phyloP scores from a whole-genome alignment of 768 basidiomycete species.

The Xerocomus brunneocitrinus region DNA sequence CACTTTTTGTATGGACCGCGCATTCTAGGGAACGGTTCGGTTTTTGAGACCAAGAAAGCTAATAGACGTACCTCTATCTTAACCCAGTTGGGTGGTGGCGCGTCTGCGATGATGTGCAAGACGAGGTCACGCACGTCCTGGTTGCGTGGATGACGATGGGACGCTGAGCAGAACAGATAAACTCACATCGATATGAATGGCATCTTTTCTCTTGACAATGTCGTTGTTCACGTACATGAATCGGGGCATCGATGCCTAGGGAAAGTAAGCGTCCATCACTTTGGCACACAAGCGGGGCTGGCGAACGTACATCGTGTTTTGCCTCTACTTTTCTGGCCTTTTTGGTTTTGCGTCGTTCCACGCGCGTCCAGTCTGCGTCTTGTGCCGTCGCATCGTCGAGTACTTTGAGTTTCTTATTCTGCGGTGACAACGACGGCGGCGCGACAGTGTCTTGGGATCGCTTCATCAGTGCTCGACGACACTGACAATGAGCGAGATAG shows the following conservation, averaged over 20 bases:
- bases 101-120: constrained; percentile 77
- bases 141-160: background rate
- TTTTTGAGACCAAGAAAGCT: background rate
- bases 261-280: background rate
- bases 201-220: constrained; percentile 65
- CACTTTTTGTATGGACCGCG: constrained; percentile 67
- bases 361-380: constrained; percentile 55
- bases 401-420: constrained; percentile 41
- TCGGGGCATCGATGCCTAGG: constrained; percentile 40
- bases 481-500: background rate
- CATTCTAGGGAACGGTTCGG: constrained; percentile 48
- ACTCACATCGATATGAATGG: constrained; percentile 78
- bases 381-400: constrained; percentile 25
- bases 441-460: constrained; percentile 22
- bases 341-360: constrained; percentile 69
- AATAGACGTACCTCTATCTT: constrained; percentile 60
- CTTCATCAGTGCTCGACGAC: constrained; percentile 25
- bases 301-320: constrained; percentile 53
- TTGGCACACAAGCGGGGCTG: background rate
- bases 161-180: background rate
- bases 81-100: constrained; percentile 84
- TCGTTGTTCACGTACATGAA: constrained; percentile 82
- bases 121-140: constrained; percentile 88
- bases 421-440: constrained; percentile 15
- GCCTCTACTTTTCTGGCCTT: constrained; percentile 56